A percentile compares a stretch with the other conserved stretches of the same genome.
Conservation (phyloP, 345 rosid genomes). For the Lagerstroemia speciosa region DNA sequence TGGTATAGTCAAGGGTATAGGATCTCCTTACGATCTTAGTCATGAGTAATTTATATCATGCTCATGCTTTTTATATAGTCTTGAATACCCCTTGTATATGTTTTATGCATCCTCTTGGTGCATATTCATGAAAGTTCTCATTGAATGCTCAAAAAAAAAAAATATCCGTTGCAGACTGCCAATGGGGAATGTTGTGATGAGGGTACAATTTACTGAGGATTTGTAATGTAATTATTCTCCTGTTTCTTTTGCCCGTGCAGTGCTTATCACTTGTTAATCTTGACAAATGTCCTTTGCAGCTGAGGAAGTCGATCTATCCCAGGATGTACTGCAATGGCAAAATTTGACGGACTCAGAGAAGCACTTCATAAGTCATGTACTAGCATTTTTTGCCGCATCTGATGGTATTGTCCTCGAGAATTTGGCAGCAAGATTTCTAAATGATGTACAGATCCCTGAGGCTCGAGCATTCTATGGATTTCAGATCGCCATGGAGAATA, state of each 20-base stretch:
- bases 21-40: too few species aligned
- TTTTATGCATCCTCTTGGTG: too few species aligned
- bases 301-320: slow-evolving; percentile 90
- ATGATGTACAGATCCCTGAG: slow-evolving; percentile 85
- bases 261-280: neutral
- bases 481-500: slow-evolving; percentile 92
- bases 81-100: too few species aligned
- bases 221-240: neutral
- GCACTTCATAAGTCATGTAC: slow-evolving; percentile 70
- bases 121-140: too few species aligned
- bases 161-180: neutral
- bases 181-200: neutral
- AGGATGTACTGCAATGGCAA: slow-evolving; percentile 77
- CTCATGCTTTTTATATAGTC: too few species aligned
- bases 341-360: slow-evolving; percentile 48
- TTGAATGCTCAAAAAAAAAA: too few species aligned
- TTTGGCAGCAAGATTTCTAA: slow-evolving; percentile 78
- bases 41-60: too few species aligned
- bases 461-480: slow-evolving; percentile 92
- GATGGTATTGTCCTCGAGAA: slow-evolving; percentile 94
- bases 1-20: too few species aligned
- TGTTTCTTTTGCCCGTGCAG: neutral
- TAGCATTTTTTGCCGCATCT: slow-evolving; percentile 88
- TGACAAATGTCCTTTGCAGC: slow-evolving; percentile 34
- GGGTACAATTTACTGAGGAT: neutral